Evolutionary conservation across 371 early-diverging fungal genomes (phyloP), one percentile per base, ranked within the genome.

Genomic region (Circinella minor): DNA sequence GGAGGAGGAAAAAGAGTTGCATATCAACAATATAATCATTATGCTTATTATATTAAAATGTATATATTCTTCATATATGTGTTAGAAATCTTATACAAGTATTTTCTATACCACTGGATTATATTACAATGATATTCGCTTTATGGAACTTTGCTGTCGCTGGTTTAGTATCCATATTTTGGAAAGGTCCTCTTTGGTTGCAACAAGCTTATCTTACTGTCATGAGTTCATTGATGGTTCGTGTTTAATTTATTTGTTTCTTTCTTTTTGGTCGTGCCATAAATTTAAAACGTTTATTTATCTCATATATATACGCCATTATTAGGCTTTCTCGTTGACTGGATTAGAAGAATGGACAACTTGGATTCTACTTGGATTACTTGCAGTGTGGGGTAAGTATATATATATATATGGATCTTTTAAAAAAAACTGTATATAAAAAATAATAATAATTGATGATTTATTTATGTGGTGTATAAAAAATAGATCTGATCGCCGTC

Each of bases 401-500:
- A 13, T n/a, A 27, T 27, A 27, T 27, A 27, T 27, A 27, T 2
- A 27, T 27, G 27, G 27, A 2, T 27, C 2, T 27, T 27, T 27
- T 27, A 27, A 27, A 27, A 27, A 27, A 27, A 27, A 27, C 27
- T 27, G 27, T 27, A 27, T 27, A 27, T 27, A 27, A 27, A 27
- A 27, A 27, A 27, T 27, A 27, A 27, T 27, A 27, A 27, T 27
- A 27, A 27, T 27, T 27, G 2, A 1, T 27, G 0, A 27, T 27
- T 1, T 27, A 27, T 27, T 27, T 27, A 3, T 18, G 14, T 15
- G 15, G 15, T 54, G 54, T 13, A 15, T 54, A 15, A n/a, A 54
- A 54, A 43, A 34, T n/a, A 92, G 93, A 95, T 81, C 79, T 95
- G 65, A 88, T 95, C 70, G 96, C 96, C 3, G 96, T 95, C 8